phyloP scores from a whole-genome alignment of 208 protist species.

The Ichthyophonus hoferi region DNA sequence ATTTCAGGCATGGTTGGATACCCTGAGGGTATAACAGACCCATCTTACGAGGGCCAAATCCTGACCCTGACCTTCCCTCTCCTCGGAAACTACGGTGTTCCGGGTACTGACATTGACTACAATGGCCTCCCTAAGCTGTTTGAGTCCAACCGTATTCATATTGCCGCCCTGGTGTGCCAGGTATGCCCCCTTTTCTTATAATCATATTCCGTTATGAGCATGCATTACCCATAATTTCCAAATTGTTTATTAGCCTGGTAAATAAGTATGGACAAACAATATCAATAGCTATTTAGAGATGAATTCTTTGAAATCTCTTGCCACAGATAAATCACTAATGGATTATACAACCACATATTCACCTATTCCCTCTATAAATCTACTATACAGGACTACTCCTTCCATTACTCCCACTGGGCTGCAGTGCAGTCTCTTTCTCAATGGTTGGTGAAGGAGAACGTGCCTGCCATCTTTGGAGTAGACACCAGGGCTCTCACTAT shows the following conservation, averaged over 20 bases:
- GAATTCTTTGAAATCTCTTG: too few relatives aligned
- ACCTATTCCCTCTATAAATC: not conserved
- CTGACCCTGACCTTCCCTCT: slow-evolving; percentile 93
- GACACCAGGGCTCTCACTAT: slow-evolving; percentile 94
- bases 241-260: too few relatives aligned
- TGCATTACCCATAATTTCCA: too few relatives aligned
- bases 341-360: not conserved
- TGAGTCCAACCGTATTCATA: slow-evolving; percentile 79
- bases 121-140: slow-evolving; percentile 86
- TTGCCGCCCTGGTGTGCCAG: slow-evolving; percentile 69
- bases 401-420: slow-evolving; percentile 80
- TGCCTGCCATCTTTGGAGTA: slow-evolving; percentile 92
- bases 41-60: slow-evolving; percentile 94
- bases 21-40: slow-evolving; percentile 86
- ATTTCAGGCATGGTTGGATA: slow-evolving; percentile 77
- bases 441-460: slow-evolving; percentile 83
- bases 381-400: slow-evolving; percentile 76
- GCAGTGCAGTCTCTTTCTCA: slow-evolving; percentile 42
- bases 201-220: too few relatives aligned
- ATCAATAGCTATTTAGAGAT: too few relatives aligned
- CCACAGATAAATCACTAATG: too few relatives aligned
- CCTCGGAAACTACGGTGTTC: slow-evolving; percentile 94
- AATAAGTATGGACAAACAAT: too few relatives aligned
- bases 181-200: too few relatives aligned
- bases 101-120: slow-evolving; percentile 53